Base-by-base conservation (phyloP, 345 rosid genomes). In the Carallia pectinifolia region DNA sequence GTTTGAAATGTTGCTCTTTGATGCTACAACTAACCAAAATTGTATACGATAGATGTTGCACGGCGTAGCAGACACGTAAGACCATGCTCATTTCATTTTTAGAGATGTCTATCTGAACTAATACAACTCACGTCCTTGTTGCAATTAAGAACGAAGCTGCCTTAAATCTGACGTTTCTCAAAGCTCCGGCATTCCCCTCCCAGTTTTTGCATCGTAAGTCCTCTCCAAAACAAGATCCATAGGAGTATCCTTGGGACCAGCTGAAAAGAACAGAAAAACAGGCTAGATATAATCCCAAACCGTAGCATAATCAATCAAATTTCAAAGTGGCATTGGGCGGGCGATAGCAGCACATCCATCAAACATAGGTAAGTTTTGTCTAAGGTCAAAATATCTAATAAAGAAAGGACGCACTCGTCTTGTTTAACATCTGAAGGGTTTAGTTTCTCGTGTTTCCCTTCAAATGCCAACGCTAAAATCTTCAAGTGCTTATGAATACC, bases 161-260 rank as follows among this genome's bases (percentile, higher is more conserved):
- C 36, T 8, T 29, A 30, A 68, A 66, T 65, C 6, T 31, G n/a
- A 72, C 66, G 53, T 48, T 71, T 55, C 73, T 87, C 70, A 91
- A 74, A 95, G 93, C 48, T 89, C 93, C 66, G 99, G 99, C 98
- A 90, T 89, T 76, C 99, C 99, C 81, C 82, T 85, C 75, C 99
- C 99, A 1, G 87, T 82, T 79, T 88, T 90, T 12, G 90, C 80
- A 72, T 95, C 97, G 18, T 90, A 92, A 7, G 97, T 92, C 83
- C 75, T 88, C 84, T 86, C 96, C 87, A 81, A 67, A 39, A 92
- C 97, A 39, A 77, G 76, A 33, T 87, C 92, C 89, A 90, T 77
- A 16, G 91, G 92, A 63, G 98, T 92, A 72, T 95, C 99, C 83
- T 85, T 95, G 33, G 90, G 88, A 36, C 98, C 98, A 84, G 94